Evolutionary conservation across 108 stramenopile genomes (phyloP).

Genomic region (Stephanodiscus triporus): DNA sequence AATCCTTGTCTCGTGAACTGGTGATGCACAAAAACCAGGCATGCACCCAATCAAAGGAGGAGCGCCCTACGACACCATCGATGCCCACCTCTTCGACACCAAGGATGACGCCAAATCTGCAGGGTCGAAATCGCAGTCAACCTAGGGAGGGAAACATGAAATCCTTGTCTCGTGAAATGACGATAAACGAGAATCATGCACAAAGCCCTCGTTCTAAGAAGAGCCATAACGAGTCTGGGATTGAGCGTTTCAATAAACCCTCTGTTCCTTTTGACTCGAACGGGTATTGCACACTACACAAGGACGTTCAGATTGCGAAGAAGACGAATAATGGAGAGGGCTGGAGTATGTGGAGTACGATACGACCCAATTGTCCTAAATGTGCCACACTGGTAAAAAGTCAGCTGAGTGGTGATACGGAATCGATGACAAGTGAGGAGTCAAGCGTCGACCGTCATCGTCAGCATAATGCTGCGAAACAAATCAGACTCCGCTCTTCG

Average conservation of each 20-base stretch:
- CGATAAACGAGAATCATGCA: background rate
- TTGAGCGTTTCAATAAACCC: background rate
- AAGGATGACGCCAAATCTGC: background rate
- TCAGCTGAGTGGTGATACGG: background rate
- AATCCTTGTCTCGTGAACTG: background rate
- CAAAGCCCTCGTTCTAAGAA: background rate
- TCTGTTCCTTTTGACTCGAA: constrained; percentile 13
- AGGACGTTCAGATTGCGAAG: constrained; percentile 23
- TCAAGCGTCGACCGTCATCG: background rate
- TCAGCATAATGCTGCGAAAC: background rate
- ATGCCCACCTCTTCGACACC: background rate
- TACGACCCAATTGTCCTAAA: background rate
- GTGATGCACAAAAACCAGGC: background rate
- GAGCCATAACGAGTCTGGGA: background rate
- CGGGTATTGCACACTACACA: constrained; percentile 21
- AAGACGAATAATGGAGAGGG: background rate
- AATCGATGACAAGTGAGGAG: background rate
- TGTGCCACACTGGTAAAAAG: background rate
- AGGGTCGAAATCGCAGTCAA: background rate
- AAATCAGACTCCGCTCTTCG: background rate
- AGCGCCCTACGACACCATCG: too few relatives aligned
- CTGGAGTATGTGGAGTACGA: background rate
- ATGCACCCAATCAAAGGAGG: background rate
- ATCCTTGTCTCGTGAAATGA: background rate
- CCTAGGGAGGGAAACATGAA: background rate